These are phyloP conservation scores for Podospora pseudopauciseta DNA, from an alignment of 495 filamentous ascomycete genomes.

Conservation along the genomic window DNA sequence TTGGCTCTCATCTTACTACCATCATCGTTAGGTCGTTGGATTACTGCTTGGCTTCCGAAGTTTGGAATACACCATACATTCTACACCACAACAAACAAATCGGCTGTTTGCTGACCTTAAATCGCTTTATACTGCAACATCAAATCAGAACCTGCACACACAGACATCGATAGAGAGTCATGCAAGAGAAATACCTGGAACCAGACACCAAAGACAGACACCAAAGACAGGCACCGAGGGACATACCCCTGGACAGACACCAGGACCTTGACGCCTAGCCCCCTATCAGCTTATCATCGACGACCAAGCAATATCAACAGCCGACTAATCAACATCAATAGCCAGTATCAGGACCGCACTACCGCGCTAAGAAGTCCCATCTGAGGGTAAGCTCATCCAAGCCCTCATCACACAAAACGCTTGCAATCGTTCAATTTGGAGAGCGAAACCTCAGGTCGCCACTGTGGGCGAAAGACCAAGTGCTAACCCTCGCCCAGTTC, in stretches of 20 bases:
- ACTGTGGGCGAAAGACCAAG: neutral
- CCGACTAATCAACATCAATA: too few species aligned
- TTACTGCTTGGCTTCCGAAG: neutral
- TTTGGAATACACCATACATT: neutral
- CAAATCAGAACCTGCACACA: neutral
- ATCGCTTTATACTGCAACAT: neutral
- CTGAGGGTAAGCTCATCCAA: neutral
- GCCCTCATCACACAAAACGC: neutral
- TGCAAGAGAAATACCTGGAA: neutral
- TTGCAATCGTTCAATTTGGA: neutral
- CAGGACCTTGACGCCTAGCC: neutral
- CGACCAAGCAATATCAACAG: neutral
- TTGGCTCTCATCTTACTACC: neutral
- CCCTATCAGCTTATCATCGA: neutral
- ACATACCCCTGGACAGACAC: neutral
- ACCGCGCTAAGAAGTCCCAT: neutral
- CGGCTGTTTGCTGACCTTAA: neutral
- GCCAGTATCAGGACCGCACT: neutral
- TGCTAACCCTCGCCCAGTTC: neutral
- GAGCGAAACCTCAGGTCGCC: too few species aligned
- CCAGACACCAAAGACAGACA: neutral
- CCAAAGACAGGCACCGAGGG: neutral
- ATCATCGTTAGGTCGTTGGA: neutral
- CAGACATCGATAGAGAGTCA: neutral
- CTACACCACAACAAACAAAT: neutral